Evolutionary conservation across 164 flowering plant genomes (phyloP).

Genomic region (Paratinospora sagittata): DNA sequence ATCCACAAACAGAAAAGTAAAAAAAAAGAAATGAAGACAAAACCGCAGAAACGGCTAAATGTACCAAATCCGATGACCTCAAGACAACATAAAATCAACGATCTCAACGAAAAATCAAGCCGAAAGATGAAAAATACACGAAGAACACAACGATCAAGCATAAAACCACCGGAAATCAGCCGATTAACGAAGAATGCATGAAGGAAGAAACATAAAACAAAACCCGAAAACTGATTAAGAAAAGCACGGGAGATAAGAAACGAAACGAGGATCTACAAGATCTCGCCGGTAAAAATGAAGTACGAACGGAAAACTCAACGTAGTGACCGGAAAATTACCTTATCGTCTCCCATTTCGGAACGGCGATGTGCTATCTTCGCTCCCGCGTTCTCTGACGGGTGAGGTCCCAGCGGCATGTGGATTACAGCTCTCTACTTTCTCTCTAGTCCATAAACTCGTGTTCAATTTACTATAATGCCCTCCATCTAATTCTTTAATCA

Average conservation of each 20-base stretch:
- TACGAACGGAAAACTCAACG: neutral
- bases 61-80: neutral
- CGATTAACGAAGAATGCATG: neutral
- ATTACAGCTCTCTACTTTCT: constrained; percentile 10
- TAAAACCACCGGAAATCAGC: neutral
- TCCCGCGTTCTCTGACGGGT: constrained; percentile 14
- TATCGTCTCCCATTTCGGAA: constrained; percentile 27
- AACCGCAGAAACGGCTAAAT: neutral
- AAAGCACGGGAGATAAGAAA: neutral
- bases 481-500: neutral
- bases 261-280: neutral
- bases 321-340: constrained; percentile 16
- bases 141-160: neutral
- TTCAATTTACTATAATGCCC: neutral
- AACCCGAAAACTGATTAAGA: too few species aligned
- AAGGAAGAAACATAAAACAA: neutral
- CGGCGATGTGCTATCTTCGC: constrained; percentile 19
- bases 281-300: neutral
- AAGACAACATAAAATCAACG: neutral
- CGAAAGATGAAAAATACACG: neutral
- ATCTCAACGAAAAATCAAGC: neutral
- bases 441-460: neutral
- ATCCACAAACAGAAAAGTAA: neutral
- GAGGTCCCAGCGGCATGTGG: constrained; percentile 34
- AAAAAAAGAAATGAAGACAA: neutral